phyloP scores from a whole-genome alignment of 2,329 filamentous ascomycete species.

The Metarhizium rileyi region DNA sequence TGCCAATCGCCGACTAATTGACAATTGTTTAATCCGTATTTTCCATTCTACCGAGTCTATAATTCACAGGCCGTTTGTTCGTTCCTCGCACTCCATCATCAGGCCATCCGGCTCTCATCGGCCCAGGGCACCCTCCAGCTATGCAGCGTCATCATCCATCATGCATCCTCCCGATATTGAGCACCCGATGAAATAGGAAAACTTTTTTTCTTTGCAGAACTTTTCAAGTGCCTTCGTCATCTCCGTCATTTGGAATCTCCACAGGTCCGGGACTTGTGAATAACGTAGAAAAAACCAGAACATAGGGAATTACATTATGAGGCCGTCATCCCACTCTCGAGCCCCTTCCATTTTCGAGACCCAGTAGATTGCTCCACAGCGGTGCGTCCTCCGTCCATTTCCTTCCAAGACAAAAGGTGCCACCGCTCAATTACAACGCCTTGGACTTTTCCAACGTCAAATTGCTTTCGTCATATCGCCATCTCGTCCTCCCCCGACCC shows the following conservation, averaged over 20 bases:
- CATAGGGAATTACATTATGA: conserved; percentile 9
- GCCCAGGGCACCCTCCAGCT: conserved; percentile 6
- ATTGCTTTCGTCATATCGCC: neutral
- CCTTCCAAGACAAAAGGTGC: conserved; percentile 2
- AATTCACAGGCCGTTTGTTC: conserved; percentile 19
- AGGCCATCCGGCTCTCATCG: conserved; percentile 5
- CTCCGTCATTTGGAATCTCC: conserved; percentile 20
- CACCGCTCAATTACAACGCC: conserved; percentile 7
- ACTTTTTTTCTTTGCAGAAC: conserved; percentile 18
- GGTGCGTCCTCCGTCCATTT: conserved; percentile 4
- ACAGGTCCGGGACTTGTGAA: conserved; percentile 16
- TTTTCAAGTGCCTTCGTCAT: conserved; percentile 25
- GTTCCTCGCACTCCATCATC: conserved; percentile 11
- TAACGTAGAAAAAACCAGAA: conserved; percentile 11
- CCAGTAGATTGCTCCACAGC: conserved; percentile 4
- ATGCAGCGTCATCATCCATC: conserved; percentile 18
- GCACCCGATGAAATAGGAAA: conserved; percentile 18
- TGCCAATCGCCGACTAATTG: neutral
- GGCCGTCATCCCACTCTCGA: conserved; percentile 1
- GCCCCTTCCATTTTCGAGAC: neutral
- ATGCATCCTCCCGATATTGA: conserved; percentile 15
- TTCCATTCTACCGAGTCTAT: conserved; percentile 30
- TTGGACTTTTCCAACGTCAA: conserved; percentile 1
- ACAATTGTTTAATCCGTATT: conserved; percentile 18
- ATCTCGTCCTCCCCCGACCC: neutral